Conservation (phyloP, 1,139 yeast genomes). For the Saccharomycopsis phalli region DNA sequence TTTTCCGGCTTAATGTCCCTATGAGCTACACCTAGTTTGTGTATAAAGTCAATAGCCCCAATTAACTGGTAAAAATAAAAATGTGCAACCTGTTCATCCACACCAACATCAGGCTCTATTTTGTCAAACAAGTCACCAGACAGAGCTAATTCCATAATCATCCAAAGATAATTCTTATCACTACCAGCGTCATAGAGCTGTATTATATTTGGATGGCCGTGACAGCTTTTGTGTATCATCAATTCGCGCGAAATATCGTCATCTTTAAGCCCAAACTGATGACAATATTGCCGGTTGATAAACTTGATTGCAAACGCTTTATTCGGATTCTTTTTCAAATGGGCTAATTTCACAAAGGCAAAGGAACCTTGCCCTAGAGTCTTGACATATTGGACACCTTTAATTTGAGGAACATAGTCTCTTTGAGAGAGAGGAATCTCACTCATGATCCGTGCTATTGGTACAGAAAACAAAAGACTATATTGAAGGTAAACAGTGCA, state of each 20-base stretch:
- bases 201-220: conserved; percentile 50
- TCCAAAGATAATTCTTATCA: conserved; percentile 46
- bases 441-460: neutral
- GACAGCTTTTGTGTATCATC: conserved; percentile 44
- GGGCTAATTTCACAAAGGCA: conserved; percentile 34
- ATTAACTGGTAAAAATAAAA: conserved; percentile 57
- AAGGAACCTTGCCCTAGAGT: conserved; percentile 42
- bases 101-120: conserved; percentile 66
- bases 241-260: conserved; percentile 45
- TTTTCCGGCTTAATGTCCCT: conserved; percentile 89
- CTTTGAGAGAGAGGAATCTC: conserved; percentile 4
- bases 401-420: conserved; percentile 30
- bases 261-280: conserved; percentile 34
- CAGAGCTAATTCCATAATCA: conserved; percentile 55
- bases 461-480: neutral
- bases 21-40: conserved; percentile 70
- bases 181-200: conserved; percentile 43
- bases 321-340: conserved; percentile 25
- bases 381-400: conserved; percentile 30
- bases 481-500: neutral
- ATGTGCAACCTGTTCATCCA: conserved; percentile 56
- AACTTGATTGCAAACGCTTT: conserved; percentile 47
- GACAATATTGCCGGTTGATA: conserved; percentile 41
- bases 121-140: conserved; percentile 70
- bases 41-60: conserved; percentile 49